These are phyloP conservation scores for Escovopsis sp. DNA, from an alignment of 2,329 filamentous ascomycete species.

Conservation along the genomic window DNA sequence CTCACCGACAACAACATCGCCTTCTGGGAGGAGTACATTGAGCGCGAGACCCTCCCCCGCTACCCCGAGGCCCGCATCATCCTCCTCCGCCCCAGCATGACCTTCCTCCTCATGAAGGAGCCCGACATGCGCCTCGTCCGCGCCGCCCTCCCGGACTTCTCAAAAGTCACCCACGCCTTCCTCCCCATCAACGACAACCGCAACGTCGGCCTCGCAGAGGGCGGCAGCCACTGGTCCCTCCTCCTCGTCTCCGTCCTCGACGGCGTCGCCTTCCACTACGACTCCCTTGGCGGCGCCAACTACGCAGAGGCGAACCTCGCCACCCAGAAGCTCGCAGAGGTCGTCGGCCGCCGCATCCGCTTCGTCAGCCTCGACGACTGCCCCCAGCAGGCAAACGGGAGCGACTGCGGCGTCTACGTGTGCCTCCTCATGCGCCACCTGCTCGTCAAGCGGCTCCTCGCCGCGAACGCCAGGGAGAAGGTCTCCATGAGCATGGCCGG, in stretches of 20 bases:
- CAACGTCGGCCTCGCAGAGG: conserved; percentile 65
- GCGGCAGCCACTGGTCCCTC: conserved; percentile 87
- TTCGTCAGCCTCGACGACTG: conserved; percentile 76
- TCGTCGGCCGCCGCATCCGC: conserved; percentile 52
- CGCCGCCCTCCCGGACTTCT: conserved; percentile 68
- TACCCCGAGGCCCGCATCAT: conserved; percentile 77
- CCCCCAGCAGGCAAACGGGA: conserved; percentile 83
- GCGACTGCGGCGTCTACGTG: conserved; percentile 91
- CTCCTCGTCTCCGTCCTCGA: conserved; percentile 82
- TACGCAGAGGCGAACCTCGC: conserved; percentile 56
- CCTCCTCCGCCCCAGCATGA: conserved; percentile 84
- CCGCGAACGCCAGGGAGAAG: conserved; percentile 67
- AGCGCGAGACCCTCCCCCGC: conserved; percentile 68
- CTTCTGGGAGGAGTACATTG: conserved; percentile 96
- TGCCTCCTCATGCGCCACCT: conserved; percentile 91
- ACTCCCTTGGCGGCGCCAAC: conserved; percentile 68
- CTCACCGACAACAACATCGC: conserved; percentile 94
- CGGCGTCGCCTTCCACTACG: conserved; percentile 90
- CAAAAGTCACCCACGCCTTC: conserved; percentile 77
- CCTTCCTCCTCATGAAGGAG: conserved; percentile 75
- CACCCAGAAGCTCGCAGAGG: conserved; percentile 49
- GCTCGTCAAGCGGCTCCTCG: conserved; percentile 69
- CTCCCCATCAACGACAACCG: conserved; percentile 85
- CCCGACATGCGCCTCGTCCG: conserved; percentile 39
- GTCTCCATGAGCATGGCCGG: conserved; percentile 88